These are phyloP conservation scores for Sphaerulina vaccinii DNA, from an alignment of 2,329 filamentous ascomycete genomes.

Conservation along the genomic window DNA sequence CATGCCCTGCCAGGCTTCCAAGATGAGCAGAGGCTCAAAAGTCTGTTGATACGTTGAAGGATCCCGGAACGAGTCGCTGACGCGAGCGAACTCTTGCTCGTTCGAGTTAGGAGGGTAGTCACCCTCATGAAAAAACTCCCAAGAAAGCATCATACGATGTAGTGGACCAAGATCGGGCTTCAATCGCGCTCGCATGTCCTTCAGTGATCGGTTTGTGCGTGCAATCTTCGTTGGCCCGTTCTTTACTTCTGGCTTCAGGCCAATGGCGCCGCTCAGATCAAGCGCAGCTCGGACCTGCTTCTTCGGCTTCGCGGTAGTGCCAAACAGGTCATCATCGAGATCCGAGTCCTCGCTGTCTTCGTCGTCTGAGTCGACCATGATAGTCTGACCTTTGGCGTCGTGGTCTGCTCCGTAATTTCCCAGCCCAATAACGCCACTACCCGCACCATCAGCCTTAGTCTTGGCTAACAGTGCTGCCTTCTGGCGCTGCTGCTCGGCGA, in stretches of 20 bases:
- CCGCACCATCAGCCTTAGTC: slow-evolving; percentile 63
- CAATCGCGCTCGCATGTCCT: slow-evolving; percentile 90
- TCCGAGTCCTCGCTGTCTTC: slow-evolving; percentile 45
- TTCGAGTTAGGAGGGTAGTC: slow-evolving; percentile 76
- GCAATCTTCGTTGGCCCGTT: slow-evolving; percentile 79
- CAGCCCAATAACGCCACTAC: slow-evolving; percentile 72
- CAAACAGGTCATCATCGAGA: slow-evolving; percentile 68
- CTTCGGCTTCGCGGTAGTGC: slow-evolving; percentile 51
- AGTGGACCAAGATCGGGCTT: slow-evolving; percentile 83
- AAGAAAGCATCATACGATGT: slow-evolving; percentile 82
- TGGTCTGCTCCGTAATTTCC: slow-evolving; percentile 77
- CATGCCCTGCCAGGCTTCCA: slow-evolving; percentile 95
- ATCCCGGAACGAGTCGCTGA: slow-evolving; percentile 74
- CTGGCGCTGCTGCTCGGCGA: slow-evolving; percentile 69
- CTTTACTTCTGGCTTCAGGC: slow-evolving; percentile 48
- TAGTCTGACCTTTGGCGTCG: slow-evolving; percentile 69
- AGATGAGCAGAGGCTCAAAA: slow-evolving; percentile 83
- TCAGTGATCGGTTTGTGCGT: slow-evolving; percentile 75
- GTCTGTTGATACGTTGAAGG: slow-evolving; percentile 80
- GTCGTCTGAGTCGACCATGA: slow-evolving; percentile 81
- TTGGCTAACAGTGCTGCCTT: slow-evolving; percentile 46
- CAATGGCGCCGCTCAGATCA: slow-evolving; percentile 33
- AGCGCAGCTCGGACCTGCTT: slow-evolving; percentile 35
- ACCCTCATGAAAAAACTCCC: slow-evolving; percentile 91
- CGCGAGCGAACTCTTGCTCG: slow-evolving; percentile 68